phyloP scores from a whole-genome alignment of 768 basidiomycete species.

The Rubroboletus pulcherrimus region DNA sequence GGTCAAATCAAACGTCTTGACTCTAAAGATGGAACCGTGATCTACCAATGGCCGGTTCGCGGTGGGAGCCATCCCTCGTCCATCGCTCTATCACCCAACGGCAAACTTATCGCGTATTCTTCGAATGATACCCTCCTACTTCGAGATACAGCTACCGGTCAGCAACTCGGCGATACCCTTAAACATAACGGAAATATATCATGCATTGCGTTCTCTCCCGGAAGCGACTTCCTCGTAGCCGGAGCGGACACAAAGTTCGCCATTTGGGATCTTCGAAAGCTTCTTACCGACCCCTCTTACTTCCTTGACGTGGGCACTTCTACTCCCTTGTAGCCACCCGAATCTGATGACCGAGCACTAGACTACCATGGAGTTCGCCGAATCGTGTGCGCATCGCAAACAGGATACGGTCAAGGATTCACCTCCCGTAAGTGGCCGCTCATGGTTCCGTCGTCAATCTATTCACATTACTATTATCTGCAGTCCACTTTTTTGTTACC shows the following conservation, averaged over 20 bases:
- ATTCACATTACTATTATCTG: background rate
- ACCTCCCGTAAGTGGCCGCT: background rate
- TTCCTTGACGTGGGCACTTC: background rate
- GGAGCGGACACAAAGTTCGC: conserved; percentile 10
- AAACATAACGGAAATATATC: conserved; percentile 7
- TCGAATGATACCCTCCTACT: conserved; percentile 5
- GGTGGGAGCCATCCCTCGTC: conserved; percentile 9
- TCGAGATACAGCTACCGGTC: conserved; percentile 6
- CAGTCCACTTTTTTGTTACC: conserved; percentile 11
- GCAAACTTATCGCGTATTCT: conserved; percentile 15
- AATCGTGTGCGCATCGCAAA: conserved; percentile 5
- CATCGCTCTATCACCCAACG: conserved; percentile 9
- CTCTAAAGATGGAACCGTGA: conserved; percentile 10
- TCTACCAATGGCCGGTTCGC: conserved; percentile 14
- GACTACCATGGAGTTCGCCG: background rate
- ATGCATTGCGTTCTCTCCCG: conserved; percentile 12
- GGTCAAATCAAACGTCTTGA: conserved; percentile 18
- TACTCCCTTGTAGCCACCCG: background rate
- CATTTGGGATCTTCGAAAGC: conserved; percentile 13
- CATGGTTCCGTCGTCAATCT: background rate
- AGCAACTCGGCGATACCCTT: conserved; percentile 10
- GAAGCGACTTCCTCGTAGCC: conserved; percentile 1
- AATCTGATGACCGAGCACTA: background rate
- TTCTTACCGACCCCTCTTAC: background rate
- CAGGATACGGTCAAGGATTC: background rate